Base-by-base conservation (phyloP, 768 basidiomycete genomes). In the Hemileccinum rubropunctum region DNA sequence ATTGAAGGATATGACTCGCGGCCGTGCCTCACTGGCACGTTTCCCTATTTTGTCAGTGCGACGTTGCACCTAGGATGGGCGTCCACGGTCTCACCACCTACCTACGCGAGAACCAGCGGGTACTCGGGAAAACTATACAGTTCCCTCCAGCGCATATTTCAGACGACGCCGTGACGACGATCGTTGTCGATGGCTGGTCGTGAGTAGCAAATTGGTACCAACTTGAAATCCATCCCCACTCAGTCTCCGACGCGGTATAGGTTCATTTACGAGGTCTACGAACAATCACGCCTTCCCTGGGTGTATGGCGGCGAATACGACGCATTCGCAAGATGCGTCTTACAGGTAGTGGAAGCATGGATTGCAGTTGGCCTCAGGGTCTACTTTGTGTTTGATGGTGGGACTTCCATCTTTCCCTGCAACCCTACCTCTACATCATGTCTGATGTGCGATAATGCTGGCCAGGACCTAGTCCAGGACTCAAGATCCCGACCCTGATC, bases 131-230 rank as follows among this genome's bases (percentile, higher is more conserved):
- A 52, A 64, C 69, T 0, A 50, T 71, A 28, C 61, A 68, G n/a
- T 66, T 77, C 15, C 57, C 51, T 42, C 28, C 32, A 17, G 18
- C 18, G 2, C 10, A 3, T 20, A 17, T 35, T 44, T 56, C 54
- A 28, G 51, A 38, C 6, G 46, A 60, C 11, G 30, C 48, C 37
- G 45, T 53, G 42, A 72, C 76, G 17, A 72, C 79, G 28, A 71
- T 91, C 51, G 84, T 93, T 9, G 79, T 92, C 43, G 90, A 93
- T 70, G 90, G 81, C 39, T 90, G 85, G 88, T 91, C 90, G 90
- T 92, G 66, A 83, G 90, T 83, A 39, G 2, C 42, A 38, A 4
- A 27, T 35, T 20, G 36, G 42, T 35, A 26, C 20, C 21, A 38
- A 23, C 23, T 23, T 23, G 23, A 23, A 45, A 48, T 50, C 35